Evolutionary conservation across 2,329 filamentous ascomycete genomes (phyloP).

Genomic region (Phialocephala sp.): DNA sequence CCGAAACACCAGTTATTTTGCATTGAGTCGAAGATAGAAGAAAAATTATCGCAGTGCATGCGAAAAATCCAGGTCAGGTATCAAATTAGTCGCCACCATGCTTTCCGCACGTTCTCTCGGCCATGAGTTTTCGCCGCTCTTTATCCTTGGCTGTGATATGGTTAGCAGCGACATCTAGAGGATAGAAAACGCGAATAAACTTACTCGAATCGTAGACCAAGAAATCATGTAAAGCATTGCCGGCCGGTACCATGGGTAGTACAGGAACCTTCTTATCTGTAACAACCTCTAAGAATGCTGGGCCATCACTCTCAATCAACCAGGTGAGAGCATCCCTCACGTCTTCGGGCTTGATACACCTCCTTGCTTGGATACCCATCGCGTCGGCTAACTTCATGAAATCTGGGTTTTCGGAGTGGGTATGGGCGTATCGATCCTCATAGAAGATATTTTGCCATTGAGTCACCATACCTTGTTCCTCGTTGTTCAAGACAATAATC

Average conservation of each 20-base stretch:
- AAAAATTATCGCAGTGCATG: slow-evolving; percentile 6
- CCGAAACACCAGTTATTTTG: slow-evolving; percentile 23
- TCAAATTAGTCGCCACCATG: slow-evolving; percentile 30
- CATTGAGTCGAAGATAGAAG: slow-evolving; percentile 7
- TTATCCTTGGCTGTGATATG: slow-evolving; percentile 65
- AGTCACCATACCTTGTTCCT: slow-evolving; percentile 98
- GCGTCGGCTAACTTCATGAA: slow-evolving; percentile 92
- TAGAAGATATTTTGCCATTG: slow-evolving; percentile 99
- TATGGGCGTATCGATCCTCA: slow-evolving; percentile 90
- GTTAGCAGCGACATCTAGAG: slow-evolving; percentile 45
- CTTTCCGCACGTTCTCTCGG: slow-evolving; percentile 57
- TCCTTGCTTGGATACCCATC: slow-evolving; percentile 82
- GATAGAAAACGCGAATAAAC: slow-evolving; percentile 42
- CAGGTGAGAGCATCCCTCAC: slow-evolving; percentile 80
- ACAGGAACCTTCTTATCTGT: slow-evolving; percentile 93
- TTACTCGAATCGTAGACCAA: slow-evolving; percentile 82
- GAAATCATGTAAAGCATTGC: slow-evolving; percentile 89
- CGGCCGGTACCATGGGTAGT: slow-evolving; percentile 95
- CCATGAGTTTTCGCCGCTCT: slow-evolving; percentile 70
- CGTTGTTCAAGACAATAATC: slow-evolving; percentile 93
- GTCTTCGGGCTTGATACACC: slow-evolving; percentile 76
- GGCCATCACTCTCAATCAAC: slow-evolving; percentile 89
- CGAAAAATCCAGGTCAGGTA: background rate
- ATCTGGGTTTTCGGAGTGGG: slow-evolving; percentile 93
- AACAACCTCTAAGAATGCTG: slow-evolving; percentile 88